Conservation (phyloP, 495 filamentous ascomycete genomes). For the Podospora bellae-mahoneyi region DNA sequence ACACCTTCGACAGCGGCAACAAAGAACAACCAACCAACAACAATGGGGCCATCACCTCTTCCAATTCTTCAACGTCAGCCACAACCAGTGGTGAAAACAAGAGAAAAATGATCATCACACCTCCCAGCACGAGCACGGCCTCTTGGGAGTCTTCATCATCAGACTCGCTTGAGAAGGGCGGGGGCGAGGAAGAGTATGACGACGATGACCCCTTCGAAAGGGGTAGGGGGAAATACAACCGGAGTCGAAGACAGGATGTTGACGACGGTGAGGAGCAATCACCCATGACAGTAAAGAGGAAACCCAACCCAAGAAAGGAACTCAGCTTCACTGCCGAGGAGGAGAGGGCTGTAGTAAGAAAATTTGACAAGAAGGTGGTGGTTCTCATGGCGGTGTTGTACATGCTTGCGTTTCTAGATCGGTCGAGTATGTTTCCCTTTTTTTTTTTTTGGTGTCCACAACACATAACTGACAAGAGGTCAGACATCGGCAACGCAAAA, state of each 20-base stretch:
- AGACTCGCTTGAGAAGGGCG: slow-evolving; percentile 13
- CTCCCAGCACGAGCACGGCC: neutral
- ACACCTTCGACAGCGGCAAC: neutral
- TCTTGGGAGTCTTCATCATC: slow-evolving; percentile 5
- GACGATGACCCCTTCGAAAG: neutral
- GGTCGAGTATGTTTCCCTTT: slow-evolving; percentile 58
- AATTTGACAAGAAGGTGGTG: slow-evolving; percentile 72
- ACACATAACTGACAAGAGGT: neutral
- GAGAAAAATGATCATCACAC: neutral
- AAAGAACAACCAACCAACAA: neutral
- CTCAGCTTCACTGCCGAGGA: slow-evolving; percentile 65
- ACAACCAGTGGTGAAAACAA: neutral
- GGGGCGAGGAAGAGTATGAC: neutral
- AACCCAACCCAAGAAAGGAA: neutral
- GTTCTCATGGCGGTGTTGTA: slow-evolving; percentile 78
- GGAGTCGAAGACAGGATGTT: slow-evolving; percentile 6
- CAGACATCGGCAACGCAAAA: slow-evolving; percentile 77
- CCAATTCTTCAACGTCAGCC: neutral
- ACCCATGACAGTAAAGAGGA: neutral
- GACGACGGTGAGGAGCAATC: neutral
- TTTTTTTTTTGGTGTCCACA: neutral
- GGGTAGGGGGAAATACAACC: neutral
- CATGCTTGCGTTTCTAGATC: slow-evolving; percentile 74
- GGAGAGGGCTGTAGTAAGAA: slow-evolving; percentile 65
- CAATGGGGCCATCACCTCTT: neutral